A percentile compares a stretch with the other conserved stretches of the same genome.
Conservation (phyloP, 108 stramenopile genomes). For the Discostella pseudostelligera region DNA sequence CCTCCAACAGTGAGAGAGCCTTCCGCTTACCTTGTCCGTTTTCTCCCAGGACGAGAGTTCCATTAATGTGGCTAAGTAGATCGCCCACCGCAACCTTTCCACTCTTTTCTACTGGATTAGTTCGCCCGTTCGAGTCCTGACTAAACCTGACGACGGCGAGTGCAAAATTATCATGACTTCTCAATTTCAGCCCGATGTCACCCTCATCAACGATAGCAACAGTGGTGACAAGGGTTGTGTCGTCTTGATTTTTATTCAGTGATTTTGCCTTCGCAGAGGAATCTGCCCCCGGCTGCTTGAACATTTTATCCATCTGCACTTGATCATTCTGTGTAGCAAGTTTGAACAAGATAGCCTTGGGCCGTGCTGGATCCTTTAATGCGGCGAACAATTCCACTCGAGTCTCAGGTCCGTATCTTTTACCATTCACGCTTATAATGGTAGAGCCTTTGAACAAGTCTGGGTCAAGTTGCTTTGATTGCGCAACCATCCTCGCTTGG, state of each 20-base stretch:
- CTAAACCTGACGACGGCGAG: slow-evolving; percentile 61
- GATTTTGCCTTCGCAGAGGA: slow-evolving; percentile 1
- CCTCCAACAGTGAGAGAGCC: slow-evolving; percentile 58
- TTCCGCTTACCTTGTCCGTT: slow-evolving; percentile 52
- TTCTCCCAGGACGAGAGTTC: slow-evolving; percentile 61
- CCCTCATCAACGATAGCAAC: slow-evolving; percentile 56
- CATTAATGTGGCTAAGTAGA: slow-evolving; percentile 72
- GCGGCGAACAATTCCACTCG: slow-evolving; percentile 73
- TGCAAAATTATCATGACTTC: slow-evolving; percentile 58
- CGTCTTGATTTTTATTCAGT: not conserved
- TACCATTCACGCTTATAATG: slow-evolving; percentile 85
- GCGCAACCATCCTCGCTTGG: slow-evolving; percentile 80
- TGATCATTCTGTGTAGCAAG: slow-evolving; percentile 68
- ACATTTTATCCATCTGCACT: slow-evolving; percentile 57
- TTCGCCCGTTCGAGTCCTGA: slow-evolving; percentile 51
- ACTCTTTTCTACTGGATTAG: slow-evolving; percentile 53
- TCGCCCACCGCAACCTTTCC: slow-evolving; percentile 53
- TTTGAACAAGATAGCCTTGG: slow-evolving; percentile 82
- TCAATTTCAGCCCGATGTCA: slow-evolving; percentile 78
- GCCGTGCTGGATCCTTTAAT: slow-evolving; percentile 77
- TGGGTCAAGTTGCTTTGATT: slow-evolving; percentile 76
- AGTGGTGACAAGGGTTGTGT: slow-evolving; percentile 26
- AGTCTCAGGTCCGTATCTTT: slow-evolving; percentile 54
- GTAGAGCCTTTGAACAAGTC: slow-evolving; percentile 80
- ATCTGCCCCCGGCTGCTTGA: slow-evolving; percentile 6